Evolutionary conservation across 176 grass and related monocot genomes (phyloP).

Genomic region (Avena eriantha): DNA sequence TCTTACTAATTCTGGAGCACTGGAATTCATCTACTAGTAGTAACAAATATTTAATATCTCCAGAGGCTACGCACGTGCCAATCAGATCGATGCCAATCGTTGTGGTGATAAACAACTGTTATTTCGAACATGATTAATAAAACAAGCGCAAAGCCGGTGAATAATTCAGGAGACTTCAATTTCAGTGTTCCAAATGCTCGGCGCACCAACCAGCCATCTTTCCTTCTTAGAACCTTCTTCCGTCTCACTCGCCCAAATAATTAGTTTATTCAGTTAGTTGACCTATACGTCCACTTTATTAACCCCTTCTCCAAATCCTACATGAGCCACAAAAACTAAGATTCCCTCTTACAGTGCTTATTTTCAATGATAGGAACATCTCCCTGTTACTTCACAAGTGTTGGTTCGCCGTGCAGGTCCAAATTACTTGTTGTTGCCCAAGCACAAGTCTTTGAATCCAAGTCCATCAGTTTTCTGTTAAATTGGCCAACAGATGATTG

Average conservation of each 20-base stretch:
- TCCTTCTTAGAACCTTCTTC: conserved; percentile 55
- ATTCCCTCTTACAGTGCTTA: background rate
- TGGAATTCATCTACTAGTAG: too few relatives aligned
- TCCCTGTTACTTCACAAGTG: background rate
- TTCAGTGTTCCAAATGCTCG: conserved; percentile 13
- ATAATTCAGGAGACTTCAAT: background rate
- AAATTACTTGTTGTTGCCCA: background rate
- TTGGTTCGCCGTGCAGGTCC: background rate
- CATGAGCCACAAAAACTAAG: background rate
- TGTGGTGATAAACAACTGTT: background rate
- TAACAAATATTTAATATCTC: background rate
- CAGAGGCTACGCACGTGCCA: background rate
- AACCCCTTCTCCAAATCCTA: conserved; percentile 22
- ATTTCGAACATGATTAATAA: background rate
- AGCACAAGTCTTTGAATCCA: background rate
- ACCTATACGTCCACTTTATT: conserved; percentile 24
- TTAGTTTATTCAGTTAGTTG: background rate
- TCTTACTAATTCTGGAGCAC: background rate
- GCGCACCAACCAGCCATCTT: background rate
- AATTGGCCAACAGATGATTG: background rate
- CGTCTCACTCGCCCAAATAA: background rate
- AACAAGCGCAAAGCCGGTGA: background rate
- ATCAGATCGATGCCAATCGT: background rate
- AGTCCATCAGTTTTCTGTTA: background rate
- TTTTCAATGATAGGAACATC: background rate